Percentiles rank a stretch among this genome's conserved stretches.
phyloP scores from a whole-genome alignment of 2,329 filamentous ascomycete genomes.

The Aspergillus ochraceus region DNA sequence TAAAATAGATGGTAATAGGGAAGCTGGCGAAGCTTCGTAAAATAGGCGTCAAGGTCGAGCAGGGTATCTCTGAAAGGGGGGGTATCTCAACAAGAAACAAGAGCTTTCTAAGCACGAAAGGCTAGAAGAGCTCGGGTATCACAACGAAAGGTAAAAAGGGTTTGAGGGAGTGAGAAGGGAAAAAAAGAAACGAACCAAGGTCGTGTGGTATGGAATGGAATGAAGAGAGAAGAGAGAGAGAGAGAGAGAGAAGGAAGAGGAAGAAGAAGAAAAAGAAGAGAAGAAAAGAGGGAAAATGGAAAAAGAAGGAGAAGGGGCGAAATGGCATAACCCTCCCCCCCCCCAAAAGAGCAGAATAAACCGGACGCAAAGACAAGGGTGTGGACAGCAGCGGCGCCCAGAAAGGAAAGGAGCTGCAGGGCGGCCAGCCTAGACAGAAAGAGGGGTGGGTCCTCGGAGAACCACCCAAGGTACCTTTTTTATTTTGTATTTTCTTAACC shows the following conservation, averaged over 20 bases:
- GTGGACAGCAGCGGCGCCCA: slow-evolving; percentile 11
- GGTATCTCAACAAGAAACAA: slow-evolving; percentile 38
- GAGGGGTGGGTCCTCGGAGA: background rate
- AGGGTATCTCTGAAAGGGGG: slow-evolving; percentile 24
- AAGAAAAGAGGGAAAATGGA: slow-evolving; percentile 24
- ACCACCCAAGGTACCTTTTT: background rate
- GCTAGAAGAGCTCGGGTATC: slow-evolving; percentile 42
- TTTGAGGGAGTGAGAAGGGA: slow-evolving; percentile 12
- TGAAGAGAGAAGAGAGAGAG: slow-evolving; percentile 20
- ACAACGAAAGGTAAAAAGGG: slow-evolving; percentile 30
- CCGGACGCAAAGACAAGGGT: slow-evolving; percentile 8
- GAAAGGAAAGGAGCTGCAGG: slow-evolving; percentile 27
- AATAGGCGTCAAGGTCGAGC: slow-evolving; percentile 14
- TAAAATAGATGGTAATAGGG: slow-evolving; percentile 14
- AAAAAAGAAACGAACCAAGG: slow-evolving; percentile 22
- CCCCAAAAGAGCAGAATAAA: slow-evolving; percentile 2
- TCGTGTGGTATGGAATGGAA: slow-evolving; percentile 21
- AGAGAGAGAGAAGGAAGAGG: slow-evolving; percentile 21
- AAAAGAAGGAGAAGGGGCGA: slow-evolving; percentile 25
- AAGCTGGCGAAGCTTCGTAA: slow-evolving; percentile 21
- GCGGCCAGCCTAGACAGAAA: slow-evolving; percentile 17
- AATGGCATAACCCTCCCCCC: slow-evolving; percentile 1
- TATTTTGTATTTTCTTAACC: background rate
- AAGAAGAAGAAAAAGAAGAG: slow-evolving; percentile 27
- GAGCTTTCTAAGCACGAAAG: slow-evolving; percentile 29